phyloP scores from a whole-genome alignment of 2,329 filamentous ascomycete genomes.

The Bipolaris cookei region DNA sequence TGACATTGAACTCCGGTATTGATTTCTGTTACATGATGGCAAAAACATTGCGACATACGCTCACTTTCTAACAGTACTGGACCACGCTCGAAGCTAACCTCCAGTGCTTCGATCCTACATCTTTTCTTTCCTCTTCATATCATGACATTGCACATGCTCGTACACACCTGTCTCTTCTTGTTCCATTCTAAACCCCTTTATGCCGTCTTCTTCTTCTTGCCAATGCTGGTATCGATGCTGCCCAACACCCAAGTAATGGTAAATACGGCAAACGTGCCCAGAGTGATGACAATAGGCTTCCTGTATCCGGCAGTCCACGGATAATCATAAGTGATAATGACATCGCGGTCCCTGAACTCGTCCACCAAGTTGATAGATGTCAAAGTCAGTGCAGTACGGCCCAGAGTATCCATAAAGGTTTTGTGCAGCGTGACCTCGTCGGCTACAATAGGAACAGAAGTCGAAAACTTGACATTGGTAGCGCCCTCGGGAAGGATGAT shows the following conservation, averaged over 20 bases:
- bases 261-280: conserved; percentile 76
- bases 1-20: conserved; percentile 18
- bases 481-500: conserved; percentile 92
- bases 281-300: conserved; percentile 85
- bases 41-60: conserved; percentile 4
- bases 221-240: conserved; percentile 82
- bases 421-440: conserved; percentile 71
- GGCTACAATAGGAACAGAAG: conserved; percentile 72
- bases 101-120: neutral
- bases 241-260: conserved; percentile 75
- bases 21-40: conserved; percentile 31
- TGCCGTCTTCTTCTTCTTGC: conserved; percentile 58
- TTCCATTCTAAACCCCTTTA: conserved; percentile 12
- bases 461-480: conserved; percentile 79
- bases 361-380: conserved; percentile 88
- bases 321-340: conserved; percentile 89
- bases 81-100: conserved; percentile 6
- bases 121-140: conserved; percentile 2
- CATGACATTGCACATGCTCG: neutral
- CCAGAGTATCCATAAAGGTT: conserved; percentile 93
- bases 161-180: neutral
- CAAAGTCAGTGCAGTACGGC: conserved; percentile 81
- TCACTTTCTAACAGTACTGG: conserved; percentile 6
- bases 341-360: conserved; percentile 81
- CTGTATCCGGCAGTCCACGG: conserved; percentile 74